These are phyloP conservation scores for Alloteropsis angusta DNA, from an alignment of 202 grass and related monocot genomes.

Conservation along the genomic window DNA sequence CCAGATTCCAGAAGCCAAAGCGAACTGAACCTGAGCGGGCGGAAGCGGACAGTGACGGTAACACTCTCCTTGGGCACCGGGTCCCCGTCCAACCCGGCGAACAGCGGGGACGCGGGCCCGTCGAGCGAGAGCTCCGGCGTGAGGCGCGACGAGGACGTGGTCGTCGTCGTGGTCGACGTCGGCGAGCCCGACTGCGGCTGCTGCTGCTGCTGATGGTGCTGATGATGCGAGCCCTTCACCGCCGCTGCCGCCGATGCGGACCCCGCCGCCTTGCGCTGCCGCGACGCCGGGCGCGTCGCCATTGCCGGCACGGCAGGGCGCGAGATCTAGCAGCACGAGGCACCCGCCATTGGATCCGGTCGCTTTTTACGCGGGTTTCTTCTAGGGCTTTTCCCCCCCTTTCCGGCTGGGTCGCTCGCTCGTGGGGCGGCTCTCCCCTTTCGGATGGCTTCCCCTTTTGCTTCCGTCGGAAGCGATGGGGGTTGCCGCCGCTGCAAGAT, in stretches of 20 bases:
- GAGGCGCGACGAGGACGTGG: conserved; percentile 64
- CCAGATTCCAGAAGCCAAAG: neutral
- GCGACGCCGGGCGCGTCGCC: conserved; percentile 52
- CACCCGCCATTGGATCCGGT: conserved; percentile 38
- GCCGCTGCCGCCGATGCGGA: conserved; percentile 22
- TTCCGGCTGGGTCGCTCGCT: conserved; percentile 32
- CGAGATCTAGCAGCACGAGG: conserved; percentile 45
- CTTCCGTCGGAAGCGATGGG: conserved; percentile 79
- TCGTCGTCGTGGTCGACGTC: conserved; percentile 58
- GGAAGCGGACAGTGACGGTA: conserved; percentile 94
- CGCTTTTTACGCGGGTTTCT: conserved; percentile 42
- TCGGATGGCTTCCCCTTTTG: conserved; percentile 36
- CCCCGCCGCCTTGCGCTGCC: conserved; percentile 40
- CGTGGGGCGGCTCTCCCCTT: conserved; percentile 12
- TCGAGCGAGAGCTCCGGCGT: conserved; percentile 66
- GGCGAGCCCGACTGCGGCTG: conserved; percentile 50
- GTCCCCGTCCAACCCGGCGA: conserved; percentile 36
- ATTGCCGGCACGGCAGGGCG: conserved; percentile 36
- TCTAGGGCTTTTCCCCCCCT: conserved; percentile 50
- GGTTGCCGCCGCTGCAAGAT: conserved; percentile 22
- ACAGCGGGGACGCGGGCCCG: conserved; percentile 45
- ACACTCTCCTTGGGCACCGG: conserved; percentile 80
- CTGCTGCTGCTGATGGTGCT: neutral
- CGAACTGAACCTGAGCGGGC: conserved; percentile 67
- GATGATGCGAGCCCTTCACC: neutral